Evolutionary conservation across 208 protist species (phyloP).

Genomic region (Vickermania ingenoplastis): DNA sequence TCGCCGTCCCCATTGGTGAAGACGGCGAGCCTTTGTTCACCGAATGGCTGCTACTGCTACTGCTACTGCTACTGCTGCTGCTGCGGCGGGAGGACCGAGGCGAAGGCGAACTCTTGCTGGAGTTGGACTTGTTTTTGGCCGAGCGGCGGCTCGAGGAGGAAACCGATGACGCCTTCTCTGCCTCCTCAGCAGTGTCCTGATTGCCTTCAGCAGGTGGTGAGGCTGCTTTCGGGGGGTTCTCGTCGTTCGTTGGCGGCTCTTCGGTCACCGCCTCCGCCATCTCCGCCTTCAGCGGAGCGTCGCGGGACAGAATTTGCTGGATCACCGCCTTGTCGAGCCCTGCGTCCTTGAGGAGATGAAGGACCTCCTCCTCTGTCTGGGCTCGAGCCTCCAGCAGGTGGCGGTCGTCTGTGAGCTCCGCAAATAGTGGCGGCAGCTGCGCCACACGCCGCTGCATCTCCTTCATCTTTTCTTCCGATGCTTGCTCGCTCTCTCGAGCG

Average conservation of each 20-base stretch:
- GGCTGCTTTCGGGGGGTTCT: background rate
- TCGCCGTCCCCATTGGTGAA: background rate
- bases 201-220: background rate
- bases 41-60: too few relatives aligned
- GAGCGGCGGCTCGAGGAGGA: background rate
- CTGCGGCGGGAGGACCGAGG: too few relatives aligned
- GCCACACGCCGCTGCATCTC: conserved; percentile 67
- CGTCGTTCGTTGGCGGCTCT: background rate
- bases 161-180: background rate
- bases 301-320: conserved; percentile 24
- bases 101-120: too few relatives aligned
- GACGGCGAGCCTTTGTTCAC: background rate
- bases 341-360: conserved; percentile 52
- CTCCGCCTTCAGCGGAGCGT: background rate
- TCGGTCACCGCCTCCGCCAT: background rate
- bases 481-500: conserved; percentile 39
- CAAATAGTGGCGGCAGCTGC: conserved; percentile 74
- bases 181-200: background rate
- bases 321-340: conserved; percentile 54
- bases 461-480: conserved; percentile 29
- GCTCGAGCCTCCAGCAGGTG: conserved; percentile 45
- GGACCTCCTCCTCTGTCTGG: conserved; percentile 56
- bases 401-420: conserved; percentile 61
- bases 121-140: too few relatives aligned
- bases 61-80: too few relatives aligned